Evolutionary conservation across 2,329 filamentous ascomycete species (phyloP), one percentile per base, ranked within the genome.

Genomic region (Lecanosticta acicola): DNA sequence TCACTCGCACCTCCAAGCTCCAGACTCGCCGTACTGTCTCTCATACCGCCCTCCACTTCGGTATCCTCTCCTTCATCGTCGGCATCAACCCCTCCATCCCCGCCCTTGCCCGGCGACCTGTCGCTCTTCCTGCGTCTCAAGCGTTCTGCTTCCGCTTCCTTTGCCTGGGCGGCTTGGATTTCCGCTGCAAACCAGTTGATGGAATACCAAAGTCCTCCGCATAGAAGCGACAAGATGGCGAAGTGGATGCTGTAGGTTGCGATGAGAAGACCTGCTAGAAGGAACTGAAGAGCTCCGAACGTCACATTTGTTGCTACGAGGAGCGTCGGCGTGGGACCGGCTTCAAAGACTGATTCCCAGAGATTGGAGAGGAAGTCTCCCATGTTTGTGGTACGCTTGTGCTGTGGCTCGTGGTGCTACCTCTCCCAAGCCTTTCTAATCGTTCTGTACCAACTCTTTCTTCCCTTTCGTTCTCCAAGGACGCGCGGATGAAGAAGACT

Each of bases 151-250:
- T 77, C 73, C 56, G 74, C 72, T 57, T 74, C 68, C 57, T 69
- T 66, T 35, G 61, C 62, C 54, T 75, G 66, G 53, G 71, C 69
- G 24, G 69, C 68, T 21, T 66, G 63, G 42, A 83, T 66, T 62
- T 83, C 91, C 37, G 71, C 71, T 45, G 87, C 89, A 63, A 98
- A 97, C 93, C 93, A 98, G 77, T 97, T 97, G 71, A 97, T 90
- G 46, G 85, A 81, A 73, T 80, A 89, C 93, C 93, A 98, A 29
- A 97, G 76, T 3, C 86, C 85, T 24, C 72, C 90, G 53, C 81
- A 87, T 8, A 98, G 74, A 48, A 83, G 61, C 10, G 87, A 94
- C 4, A 98, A 78, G 47, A 91, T 75, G 53, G 88, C 66, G 62
- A 96, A 95, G 74, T 97, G 93, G 54, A 94, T 78, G 71, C 85